These are phyloP conservation scores for Polyporus arcularius DNA, from an alignment of 768 basidiomycete genomes.

Conservation along the genomic window DNA sequence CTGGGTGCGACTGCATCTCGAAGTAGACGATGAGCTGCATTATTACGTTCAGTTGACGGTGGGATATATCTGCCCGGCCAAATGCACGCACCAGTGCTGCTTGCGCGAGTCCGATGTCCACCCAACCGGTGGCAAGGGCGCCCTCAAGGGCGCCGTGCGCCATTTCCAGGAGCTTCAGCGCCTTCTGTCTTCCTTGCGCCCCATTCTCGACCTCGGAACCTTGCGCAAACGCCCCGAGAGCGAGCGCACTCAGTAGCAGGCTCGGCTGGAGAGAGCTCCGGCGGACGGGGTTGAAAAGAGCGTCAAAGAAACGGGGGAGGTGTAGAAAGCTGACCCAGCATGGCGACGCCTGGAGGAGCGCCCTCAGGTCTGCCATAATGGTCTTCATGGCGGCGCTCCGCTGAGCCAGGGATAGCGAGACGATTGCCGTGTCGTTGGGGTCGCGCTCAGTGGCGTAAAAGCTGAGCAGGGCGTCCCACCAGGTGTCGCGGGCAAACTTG, in stretches of 20 bases:
- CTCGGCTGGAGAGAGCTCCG: constrained; percentile 67
- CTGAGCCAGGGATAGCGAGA: constrained; percentile 27
- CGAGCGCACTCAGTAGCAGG: constrained; percentile 56
- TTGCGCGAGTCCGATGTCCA: constrained; percentile 15
- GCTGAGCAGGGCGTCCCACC: constrained; percentile 72
- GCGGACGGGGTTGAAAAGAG: constrained; percentile 51
- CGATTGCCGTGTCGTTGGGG: constrained; percentile 17
- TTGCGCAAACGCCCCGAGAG: constrained; percentile 5
- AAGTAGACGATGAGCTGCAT: constrained; percentile 12
- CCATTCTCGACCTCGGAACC: constrained; percentile 14
- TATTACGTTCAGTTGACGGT: too few species aligned
- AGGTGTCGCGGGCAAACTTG: constrained; percentile 66
- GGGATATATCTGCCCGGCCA: too few species aligned
- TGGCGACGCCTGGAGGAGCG: constrained; percentile 61
- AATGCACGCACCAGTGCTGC: constrained; percentile 9
- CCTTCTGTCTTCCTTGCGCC: constrained; percentile 37
- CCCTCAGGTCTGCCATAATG: constrained; percentile 59
- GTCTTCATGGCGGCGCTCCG: constrained; percentile 46
- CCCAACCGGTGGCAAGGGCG: constrained; percentile 68
- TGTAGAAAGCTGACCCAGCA: constrained; percentile 78
- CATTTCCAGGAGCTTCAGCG: constrained; percentile 46
- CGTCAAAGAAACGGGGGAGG: constrained; percentile 64
- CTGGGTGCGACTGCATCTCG: constrained; percentile 14
- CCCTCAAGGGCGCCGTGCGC: constrained; percentile 46
- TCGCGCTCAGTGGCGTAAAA: constrained; percentile 41